Conservation (phyloP, 768 basidiomycete species). For the Bullera alba region DNA sequence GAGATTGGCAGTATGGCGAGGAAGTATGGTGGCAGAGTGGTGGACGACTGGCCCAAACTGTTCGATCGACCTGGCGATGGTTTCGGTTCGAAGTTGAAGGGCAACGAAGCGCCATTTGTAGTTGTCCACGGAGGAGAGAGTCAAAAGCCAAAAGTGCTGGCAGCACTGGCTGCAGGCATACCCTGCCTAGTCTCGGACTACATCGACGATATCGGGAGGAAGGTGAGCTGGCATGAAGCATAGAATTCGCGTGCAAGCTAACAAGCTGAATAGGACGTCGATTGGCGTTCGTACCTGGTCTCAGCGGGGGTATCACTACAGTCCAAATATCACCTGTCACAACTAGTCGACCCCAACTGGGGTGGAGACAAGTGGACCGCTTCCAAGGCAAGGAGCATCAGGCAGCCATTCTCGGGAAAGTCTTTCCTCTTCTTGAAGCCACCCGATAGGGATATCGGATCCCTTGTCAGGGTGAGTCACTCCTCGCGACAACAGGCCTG, state of each 20-base stretch:
- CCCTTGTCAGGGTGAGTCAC: neutral
- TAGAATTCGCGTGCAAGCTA: conserved; percentile 16
- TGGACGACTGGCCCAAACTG: conserved; percentile 12
- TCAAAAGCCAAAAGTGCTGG: conserved; percentile 69
- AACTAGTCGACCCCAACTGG: conserved; percentile 53
- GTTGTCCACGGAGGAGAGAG: conserved; percentile 5
- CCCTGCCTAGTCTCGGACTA: conserved; percentile 66
- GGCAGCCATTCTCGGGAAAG: conserved; percentile 20
- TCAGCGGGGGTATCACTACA: conserved; percentile 52
- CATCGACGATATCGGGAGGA: conserved; percentile 25
- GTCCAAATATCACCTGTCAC: conserved; percentile 50
- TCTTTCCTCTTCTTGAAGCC: conserved; percentile 17
- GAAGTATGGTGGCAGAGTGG: conserved; percentile 11
- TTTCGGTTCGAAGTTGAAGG: conserved; percentile 5
- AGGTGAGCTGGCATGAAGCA: conserved; percentile 8
- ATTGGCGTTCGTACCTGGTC: conserved; percentile 62
- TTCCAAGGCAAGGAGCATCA: conserved; percentile 3
- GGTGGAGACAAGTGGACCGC: conserved; percentile 52
- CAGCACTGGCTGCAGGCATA: conserved; percentile 76
- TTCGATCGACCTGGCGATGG: conserved; percentile 5
- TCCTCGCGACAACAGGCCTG: too few relatives aligned
- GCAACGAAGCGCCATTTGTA: conserved; percentile 12
- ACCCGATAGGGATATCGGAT: neutral
- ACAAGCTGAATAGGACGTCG: conserved; percentile 37
- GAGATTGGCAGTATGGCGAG: neutral